Base-by-base conservation (phyloP, 441 rosid genomes). In the Populus tomentosa region DNA sequence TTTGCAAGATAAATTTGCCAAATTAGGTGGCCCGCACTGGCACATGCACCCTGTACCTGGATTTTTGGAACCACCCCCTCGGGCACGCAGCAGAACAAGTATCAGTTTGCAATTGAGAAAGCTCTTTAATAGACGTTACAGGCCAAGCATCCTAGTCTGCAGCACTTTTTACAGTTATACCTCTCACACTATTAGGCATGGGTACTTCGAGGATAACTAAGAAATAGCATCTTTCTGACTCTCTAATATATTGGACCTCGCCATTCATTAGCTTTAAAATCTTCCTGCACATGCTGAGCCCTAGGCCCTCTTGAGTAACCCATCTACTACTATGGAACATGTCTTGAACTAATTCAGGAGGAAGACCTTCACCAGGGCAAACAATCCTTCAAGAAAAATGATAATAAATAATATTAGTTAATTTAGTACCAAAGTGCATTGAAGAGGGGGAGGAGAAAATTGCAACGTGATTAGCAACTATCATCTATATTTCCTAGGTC, bases 281-380 rank as follows among this genome's bases (percentile, higher is more conserved):
- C 88, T 89, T 95, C 87, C 92, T 79, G 91, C 97, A 92, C 86
- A 92, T 89, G 89, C 97, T 89, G 83, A 95, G 89, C 71, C 97
- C 95, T 71, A 95, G 77, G n/a, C 98, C 98, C 80, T 95, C 98
- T 70, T 90, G 94, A 32, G 89, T 90, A 77, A 82, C 80, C 97
- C 98, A 94, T 77, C 84, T 87, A 82, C 89, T 89, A 85, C 90
- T 83, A 65, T 90, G 90, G 85, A 95, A 95, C 97, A 93, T 95
- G 86, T 95, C 99, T 77, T 93, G 94, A 70, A 95, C 89, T 86
- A 95, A 77, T 69, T 95, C 97, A 10, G 97, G 86, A 56, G 98
- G 95, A 73, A 95, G 87, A 62, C 99, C 98, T 79, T 91, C 99
- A 67, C 98, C 97, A 1, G 98, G 95, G 80, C 97, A 92, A 78